Evolutionary conservation across 108 stramenopile species (phyloP), one percentile per base, ranked within the genome.

Genomic region (Parietichytrium sp.): DNA sequence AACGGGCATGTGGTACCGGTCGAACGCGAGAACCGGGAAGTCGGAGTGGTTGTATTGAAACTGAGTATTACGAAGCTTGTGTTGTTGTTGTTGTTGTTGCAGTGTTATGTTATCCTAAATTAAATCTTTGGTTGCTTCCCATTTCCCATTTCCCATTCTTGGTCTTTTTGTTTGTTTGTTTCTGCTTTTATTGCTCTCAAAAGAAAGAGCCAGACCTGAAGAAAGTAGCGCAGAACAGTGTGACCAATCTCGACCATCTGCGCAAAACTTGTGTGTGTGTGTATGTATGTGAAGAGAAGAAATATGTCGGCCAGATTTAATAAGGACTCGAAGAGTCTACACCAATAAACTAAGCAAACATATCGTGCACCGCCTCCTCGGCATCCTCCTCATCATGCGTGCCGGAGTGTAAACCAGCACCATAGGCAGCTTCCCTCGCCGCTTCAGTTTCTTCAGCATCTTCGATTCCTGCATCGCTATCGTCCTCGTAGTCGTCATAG

Each of bases 401-500:
- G 13, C 0, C 13, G 1, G 61, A 6, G 18, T 15, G 20, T 26
- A 16, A 27, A 55, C 23, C 1, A 27, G 52, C 52, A 8, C 42
- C 38, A 27, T 72, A 33, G 10, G 61, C 61, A 72, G 2, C 61
- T 16, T 72, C 61, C 23, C 45, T 72, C 38, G 38, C 45, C 29
- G 45, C 38, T 25, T 16, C 18, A 10, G 45, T 25, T 10, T 72
- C 61, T 8, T 72, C 29, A 7, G 23, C 61, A 45, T n/a, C n/a
- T n/a, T n/a, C n/a, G n/a, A n/a, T n/a, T n/a, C n/a, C n/a, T n/a
- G n/a, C 42, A 10, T 72, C 61, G 29, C 23, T 42, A 27, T 72
- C 61, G 61, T 72, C 61, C 8, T 72, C 61, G 33, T 72, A 33
- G 61, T 72, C 61, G 33, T 72, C 61, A 2, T 79, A 47, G 48